These are phyloP conservation scores for Cyclotella atomus DNA, from an alignment of 108 stramenopile genomes.

Conservation along the genomic window DNA sequence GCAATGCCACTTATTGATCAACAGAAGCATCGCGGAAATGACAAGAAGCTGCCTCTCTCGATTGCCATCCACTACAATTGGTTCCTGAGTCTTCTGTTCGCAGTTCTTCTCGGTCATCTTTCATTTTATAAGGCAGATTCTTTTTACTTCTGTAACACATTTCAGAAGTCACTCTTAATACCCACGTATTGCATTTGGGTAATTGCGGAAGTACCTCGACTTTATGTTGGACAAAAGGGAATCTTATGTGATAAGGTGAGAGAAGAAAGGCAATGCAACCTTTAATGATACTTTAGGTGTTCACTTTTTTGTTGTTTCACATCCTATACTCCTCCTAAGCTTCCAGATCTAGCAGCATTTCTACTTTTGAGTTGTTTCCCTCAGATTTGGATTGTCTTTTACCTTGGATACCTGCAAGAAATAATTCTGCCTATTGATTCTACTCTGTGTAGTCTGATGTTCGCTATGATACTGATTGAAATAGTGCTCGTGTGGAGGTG, in stretches of 20 bases:
- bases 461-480: slow-evolving; percentile 14
- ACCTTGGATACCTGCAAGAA: slow-evolving; percentile 46
- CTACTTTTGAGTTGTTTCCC: slow-evolving; percentile 39
- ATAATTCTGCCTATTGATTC: slow-evolving; percentile 24
- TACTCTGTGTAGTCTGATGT: slow-evolving; percentile 24
- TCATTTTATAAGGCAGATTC: slow-evolving; percentile 15
- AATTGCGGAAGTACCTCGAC: slow-evolving; percentile 30
- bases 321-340: not conserved
- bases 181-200: slow-evolving; percentile 40
- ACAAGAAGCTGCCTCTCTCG: slow-evolving; percentile 46
- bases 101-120: slow-evolving; percentile 6
- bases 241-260: slow-evolving; percentile 23
- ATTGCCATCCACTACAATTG: slow-evolving; percentile 44
- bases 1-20: too few species aligned
- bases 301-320: too few species aligned
- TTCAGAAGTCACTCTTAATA: slow-evolving; percentile 28
- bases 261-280: not conserved
- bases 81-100: slow-evolving; percentile 32
- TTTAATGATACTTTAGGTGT: not conserved
- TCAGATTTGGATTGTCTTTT: slow-evolving; percentile 28
- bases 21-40: slow-evolving; percentile 12
- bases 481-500: slow-evolving; percentile 26
- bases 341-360: slow-evolving; percentile 38
- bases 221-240: slow-evolving; percentile 45
- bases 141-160: slow-evolving; percentile 20